A percentile compares a stretch with the other conserved stretches of the same genome.
Evolutionary conservation across 1,284 basidiomycete genomes (phyloP).

Genomic region (Irpex sp.): DNA sequence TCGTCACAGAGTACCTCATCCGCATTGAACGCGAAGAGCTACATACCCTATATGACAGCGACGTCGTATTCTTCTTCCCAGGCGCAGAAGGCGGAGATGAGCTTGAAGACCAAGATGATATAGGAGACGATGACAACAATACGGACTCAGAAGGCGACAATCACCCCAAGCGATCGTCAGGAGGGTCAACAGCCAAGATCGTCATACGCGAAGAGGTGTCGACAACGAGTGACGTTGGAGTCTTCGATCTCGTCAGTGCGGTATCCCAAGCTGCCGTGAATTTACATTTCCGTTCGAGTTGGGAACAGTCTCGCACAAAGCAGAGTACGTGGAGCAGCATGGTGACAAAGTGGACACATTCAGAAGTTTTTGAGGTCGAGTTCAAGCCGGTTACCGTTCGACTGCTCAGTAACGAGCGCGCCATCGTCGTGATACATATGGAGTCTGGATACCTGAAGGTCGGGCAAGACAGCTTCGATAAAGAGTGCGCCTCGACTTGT

Average conservation of each 20-base stretch:
- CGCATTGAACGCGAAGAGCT: conserved; percentile 1
- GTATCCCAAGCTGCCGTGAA: conserved; percentile 40
- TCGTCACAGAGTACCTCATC: conserved; percentile 35
- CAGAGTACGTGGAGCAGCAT: conserved; percentile 9
- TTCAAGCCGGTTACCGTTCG: conserved; percentile 32
- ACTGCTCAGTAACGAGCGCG: conserved; percentile 22
- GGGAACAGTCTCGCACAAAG: conserved; percentile 10
- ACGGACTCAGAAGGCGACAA: neutral
- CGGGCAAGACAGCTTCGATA: conserved; percentile 5
- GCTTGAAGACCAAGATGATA: conserved; percentile 3
- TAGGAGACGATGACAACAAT: neutral
- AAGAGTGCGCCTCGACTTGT: neutral
- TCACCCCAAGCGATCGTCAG: neutral
- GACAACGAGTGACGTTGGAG: conserved; percentile 30
- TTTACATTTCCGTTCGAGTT: conserved; percentile 31
- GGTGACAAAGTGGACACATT: conserved; percentile 28
- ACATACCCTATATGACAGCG: neutral
- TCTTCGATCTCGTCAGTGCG: conserved; percentile 40
- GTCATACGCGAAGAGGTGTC: conserved; percentile 27
- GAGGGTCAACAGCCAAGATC: conserved; percentile 1
- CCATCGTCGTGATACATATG: conserved; percentile 21
- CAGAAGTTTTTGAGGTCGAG: conserved; percentile 32
- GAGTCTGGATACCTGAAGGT: conserved; percentile 14
- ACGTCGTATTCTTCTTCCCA: neutral
- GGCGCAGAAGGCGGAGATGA: conserved; percentile 15